Conservation (phyloP, 495 filamentous ascomycete species). For the Bathelium albidoporum region DNA sequence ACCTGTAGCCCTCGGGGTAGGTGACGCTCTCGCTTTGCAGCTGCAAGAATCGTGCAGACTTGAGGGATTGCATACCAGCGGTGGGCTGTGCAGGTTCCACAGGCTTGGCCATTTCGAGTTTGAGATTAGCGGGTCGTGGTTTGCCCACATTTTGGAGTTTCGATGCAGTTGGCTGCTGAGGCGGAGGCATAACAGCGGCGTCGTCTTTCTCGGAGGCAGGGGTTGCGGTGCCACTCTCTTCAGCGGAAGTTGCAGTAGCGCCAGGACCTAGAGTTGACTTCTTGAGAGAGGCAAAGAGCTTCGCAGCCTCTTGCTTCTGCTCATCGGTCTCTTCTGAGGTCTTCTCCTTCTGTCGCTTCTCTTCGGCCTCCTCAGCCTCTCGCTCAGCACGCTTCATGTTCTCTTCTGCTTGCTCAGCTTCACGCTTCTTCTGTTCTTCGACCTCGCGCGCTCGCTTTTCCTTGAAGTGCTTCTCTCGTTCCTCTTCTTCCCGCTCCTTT, state of each 20-base stretch:
- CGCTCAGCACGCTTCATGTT: slow-evolving; percentile 29
- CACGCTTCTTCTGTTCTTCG: slow-evolving; percentile 21
- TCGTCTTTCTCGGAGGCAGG: slow-evolving; percentile 23
- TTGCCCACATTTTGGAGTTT: slow-evolving; percentile 40
- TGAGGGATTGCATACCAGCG: slow-evolving; percentile 80
- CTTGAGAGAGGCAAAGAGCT: slow-evolving; percentile 46
- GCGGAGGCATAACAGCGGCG: slow-evolving; percentile 29
- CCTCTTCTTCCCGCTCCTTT: slow-evolving; percentile 27
- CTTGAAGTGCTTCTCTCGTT: slow-evolving; percentile 27
- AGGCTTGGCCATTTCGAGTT: slow-evolving; percentile 69
- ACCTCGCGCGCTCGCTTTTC: slow-evolving; percentile 31
- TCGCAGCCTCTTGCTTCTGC: slow-evolving; percentile 25
- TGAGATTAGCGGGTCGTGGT: slow-evolving; percentile 69
- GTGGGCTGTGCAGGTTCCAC: slow-evolving; percentile 85
- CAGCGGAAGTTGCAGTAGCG: slow-evolving; percentile 34
- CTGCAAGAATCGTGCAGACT: slow-evolving; percentile 72
- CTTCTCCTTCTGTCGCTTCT: slow-evolving; percentile 19
- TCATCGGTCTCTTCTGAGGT: slow-evolving; percentile 21
- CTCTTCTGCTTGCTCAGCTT: slow-evolving; percentile 28
- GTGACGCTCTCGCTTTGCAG: slow-evolving; percentile 49
- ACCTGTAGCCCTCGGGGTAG: slow-evolving; percentile 72
- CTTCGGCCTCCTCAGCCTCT: slow-evolving; percentile 34
- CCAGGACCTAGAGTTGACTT: slow-evolving; percentile 43
- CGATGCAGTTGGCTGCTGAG: slow-evolving; percentile 22
- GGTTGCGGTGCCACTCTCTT: slow-evolving; percentile 46